Conservation (phyloP, 768 basidiomycete species). For the Nidula microcarpa region DNA sequence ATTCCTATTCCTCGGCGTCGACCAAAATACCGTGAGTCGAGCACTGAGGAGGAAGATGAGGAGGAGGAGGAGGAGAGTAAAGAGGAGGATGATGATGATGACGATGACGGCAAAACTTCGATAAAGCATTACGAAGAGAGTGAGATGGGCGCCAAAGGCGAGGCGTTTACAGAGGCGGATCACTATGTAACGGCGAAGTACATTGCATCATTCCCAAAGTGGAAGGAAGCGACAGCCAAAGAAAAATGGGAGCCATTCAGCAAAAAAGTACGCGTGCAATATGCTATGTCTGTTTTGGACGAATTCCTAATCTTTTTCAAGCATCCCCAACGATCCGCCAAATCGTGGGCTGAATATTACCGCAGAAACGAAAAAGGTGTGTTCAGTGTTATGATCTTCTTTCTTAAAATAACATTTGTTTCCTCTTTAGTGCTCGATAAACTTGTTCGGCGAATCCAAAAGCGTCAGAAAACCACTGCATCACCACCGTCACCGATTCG, state of each 20-base stretch:
- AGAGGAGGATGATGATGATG: slow-evolving; percentile 27
- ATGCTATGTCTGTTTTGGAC: background rate
- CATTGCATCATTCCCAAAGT: slow-evolving; percentile 47
- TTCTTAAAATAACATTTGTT: background rate
- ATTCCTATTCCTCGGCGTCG: slow-evolving; percentile 8
- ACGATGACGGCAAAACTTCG: slow-evolving; percentile 28
- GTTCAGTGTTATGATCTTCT: slow-evolving; percentile 3
- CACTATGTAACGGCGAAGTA: slow-evolving; percentile 56
- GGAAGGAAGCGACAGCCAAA: slow-evolving; percentile 31
- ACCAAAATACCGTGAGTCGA: slow-evolving; percentile 12
- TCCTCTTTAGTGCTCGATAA: slow-evolving; percentile 25
- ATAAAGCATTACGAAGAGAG: slow-evolving; percentile 25
- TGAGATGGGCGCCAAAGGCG: slow-evolving; percentile 51
- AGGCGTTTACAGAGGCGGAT: slow-evolving; percentile 58
- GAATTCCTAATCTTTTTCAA: slow-evolving; percentile 18
- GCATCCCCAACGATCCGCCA: slow-evolving; percentile 52
- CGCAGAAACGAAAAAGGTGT: slow-evolving; percentile 48
- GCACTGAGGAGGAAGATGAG: slow-evolving; percentile 19
- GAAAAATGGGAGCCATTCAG: slow-evolving; percentile 57
- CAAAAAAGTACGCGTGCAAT: slow-evolving; percentile 36
- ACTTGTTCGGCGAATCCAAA: slow-evolving; percentile 36
- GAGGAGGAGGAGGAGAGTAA: slow-evolving; percentile 18
- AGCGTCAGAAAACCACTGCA: slow-evolving; percentile 14
- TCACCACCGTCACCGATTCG: slow-evolving; percentile 2
- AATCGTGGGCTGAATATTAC: slow-evolving; percentile 63